A percentile compares a stretch with the other conserved stretches of the same genome.
Conservation (phyloP, 805 yeast species). For the Yamadazyma laniorum region DNA sequence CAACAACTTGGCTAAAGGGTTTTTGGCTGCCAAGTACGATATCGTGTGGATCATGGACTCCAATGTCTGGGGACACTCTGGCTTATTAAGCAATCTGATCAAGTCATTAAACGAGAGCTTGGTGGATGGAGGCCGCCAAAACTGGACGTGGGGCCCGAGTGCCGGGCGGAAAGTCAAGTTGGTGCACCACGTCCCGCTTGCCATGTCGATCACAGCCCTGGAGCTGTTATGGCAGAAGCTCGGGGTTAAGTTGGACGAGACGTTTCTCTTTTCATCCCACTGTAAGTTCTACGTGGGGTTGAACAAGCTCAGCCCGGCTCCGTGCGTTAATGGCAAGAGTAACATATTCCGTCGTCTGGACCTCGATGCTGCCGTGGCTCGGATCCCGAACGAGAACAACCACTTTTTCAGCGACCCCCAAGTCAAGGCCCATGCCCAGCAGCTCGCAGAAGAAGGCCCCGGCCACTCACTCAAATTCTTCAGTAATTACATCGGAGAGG, state of each 20-base stretch:
- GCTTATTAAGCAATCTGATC: constrained; percentile 65
- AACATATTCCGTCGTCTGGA: constrained; percentile 70
- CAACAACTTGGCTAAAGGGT: constrained; percentile 83
- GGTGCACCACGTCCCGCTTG: constrained; percentile 82
- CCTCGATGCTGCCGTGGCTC: constrained; percentile 55
- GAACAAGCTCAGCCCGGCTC: constrained; percentile 71
- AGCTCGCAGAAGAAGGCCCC: constrained; percentile 26
- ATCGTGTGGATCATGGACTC: constrained; percentile 84
- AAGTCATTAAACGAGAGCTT: constrained; percentile 45
- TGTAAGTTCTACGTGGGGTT: constrained; percentile 80
- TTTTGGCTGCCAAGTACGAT: constrained; percentile 63
- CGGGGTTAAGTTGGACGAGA: constrained; percentile 78
- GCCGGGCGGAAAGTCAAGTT: constrained; percentile 49
- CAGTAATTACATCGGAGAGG: constrained; percentile 84
- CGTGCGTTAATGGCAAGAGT: constrained; percentile 90
- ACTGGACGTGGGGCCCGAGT: constrained; percentile 10
- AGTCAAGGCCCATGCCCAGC: constrained; percentile 30
- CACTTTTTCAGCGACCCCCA: constrained; percentile 30
- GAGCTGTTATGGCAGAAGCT: constrained; percentile 16
- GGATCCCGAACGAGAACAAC: constrained; percentile 24
- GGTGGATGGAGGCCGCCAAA: constrained; percentile 47
- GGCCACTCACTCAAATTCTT: constrained; percentile 64
- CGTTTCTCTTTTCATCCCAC: constrained; percentile 81
- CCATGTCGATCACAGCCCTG: constrained; percentile 36
- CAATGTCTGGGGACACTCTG: constrained; percentile 74